Evolutionary conservation across 495 filamentous ascomycete genomes (phyloP).

Genomic region (Penicillium simplicissimum): DNA sequence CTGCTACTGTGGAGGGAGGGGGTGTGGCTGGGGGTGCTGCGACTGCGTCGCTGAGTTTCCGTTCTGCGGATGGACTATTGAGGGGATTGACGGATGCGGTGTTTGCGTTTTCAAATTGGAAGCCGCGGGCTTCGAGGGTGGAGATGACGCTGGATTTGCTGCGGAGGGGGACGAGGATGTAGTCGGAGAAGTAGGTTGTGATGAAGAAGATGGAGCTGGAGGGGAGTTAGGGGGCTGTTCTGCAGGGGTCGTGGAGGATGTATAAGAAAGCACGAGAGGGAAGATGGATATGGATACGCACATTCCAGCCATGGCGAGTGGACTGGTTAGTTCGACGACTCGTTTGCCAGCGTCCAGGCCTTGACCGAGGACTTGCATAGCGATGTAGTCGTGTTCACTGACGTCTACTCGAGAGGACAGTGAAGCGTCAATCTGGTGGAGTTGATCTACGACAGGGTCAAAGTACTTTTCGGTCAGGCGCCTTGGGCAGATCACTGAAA

Average conservation of each 20-base stretch:
- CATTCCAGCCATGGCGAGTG: constrained; percentile 89
- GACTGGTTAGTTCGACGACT: constrained; percentile 88
- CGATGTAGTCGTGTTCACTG: constrained; percentile 79
- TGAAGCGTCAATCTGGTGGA: constrained; percentile 29
- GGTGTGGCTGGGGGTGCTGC: constrained; percentile 62
- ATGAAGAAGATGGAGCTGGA: constrained; percentile 91
- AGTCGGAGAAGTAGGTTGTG: constrained; percentile 96
- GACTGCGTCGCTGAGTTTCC: constrained; percentile 31
- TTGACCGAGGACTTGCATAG: constrained; percentile 83
- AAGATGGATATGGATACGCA: constrained; percentile 39
- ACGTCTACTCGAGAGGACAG: constrained; percentile 61
- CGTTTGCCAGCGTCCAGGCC: constrained; percentile 92
- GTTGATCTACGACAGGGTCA: constrained; percentile 60
- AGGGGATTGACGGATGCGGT: constrained; percentile 61
- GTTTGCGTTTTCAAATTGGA: constrained; percentile 75
- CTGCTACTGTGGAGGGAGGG: constrained; percentile 71
- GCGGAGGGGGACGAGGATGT: constrained; percentile 84
- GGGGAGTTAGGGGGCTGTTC: constrained; percentile 6
- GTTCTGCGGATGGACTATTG: constrained; percentile 28
- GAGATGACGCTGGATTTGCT: constrained; percentile 70
- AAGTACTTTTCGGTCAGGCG: constrained; percentile 73
- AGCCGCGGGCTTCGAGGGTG: constrained; percentile 76
- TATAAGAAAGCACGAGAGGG: background rate
- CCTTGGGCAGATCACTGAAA: constrained; percentile 85
- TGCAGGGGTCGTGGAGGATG: background rate